A percentile compares a stretch with the other conserved stretches of the same genome.
These are phyloP conservation scores for Ramaria sp. DNA, from an alignment of 768 basidiomycete species.

Conservation along the genomic window DNA sequence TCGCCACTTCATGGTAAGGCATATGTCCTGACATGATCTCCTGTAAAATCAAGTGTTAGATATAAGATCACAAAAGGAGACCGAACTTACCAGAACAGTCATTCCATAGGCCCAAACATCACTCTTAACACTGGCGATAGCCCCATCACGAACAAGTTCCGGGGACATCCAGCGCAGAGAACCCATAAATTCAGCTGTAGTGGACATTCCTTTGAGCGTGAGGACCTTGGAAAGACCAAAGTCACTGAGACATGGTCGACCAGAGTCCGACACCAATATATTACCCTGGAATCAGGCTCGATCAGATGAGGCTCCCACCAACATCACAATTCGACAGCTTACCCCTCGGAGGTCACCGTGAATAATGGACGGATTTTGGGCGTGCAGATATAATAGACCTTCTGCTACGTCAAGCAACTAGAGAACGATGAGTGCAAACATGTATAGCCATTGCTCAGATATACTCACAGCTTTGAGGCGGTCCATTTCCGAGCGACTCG, in stretches of 20 bases:
- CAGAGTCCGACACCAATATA: constrained; percentile 33
- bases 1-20: neutral
- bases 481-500: neutral
- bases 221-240: constrained; percentile 30
- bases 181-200: constrained; percentile 16
- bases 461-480: neutral
- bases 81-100: neutral
- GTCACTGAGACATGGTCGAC: constrained; percentile 38
- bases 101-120: neutral
- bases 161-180: constrained; percentile 23
- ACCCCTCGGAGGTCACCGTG: constrained; percentile 9
- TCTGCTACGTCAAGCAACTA: constrained; percentile 35
- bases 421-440: neutral
- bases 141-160: constrained; percentile 16
- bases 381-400: constrained; percentile 34
- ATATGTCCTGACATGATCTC: neutral
- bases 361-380: constrained; percentile 25
- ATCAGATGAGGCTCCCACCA: neutral
- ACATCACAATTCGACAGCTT: neutral
- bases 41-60: neutral
- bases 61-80: neutral
- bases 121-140: neutral
- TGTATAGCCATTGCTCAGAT: neutral
- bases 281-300: constrained; percentile 30
- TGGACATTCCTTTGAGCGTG: constrained; percentile 7